Conservation (phyloP, 1,284 basidiomycete species). For the Cryptococcus hybrid region DNA sequence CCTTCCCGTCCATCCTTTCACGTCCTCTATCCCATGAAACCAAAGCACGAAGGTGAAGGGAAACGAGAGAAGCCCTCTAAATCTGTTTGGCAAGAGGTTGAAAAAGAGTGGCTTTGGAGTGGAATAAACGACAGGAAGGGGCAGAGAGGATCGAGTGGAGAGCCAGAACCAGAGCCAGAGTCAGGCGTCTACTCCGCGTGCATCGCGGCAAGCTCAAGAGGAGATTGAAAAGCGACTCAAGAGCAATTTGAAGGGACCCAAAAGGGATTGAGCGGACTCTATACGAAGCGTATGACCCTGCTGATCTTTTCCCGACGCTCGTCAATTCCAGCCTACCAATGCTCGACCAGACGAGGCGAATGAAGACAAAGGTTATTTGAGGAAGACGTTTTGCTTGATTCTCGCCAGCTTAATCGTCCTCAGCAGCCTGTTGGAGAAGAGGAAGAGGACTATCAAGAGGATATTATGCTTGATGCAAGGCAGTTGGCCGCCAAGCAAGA, state of each 20-base stretch:
- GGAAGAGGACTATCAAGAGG: not conserved
- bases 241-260: not conserved
- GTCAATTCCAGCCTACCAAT: not conserved
- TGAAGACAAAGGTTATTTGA: not conserved
- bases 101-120: constrained; percentile 16
- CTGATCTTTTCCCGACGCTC: not conserved
- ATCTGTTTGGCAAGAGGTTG: too few relatives aligned
- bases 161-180: constrained; percentile 4
- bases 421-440: not conserved
- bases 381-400: not conserved
- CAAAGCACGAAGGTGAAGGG: not conserved
- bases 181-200: not conserved
- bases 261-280: not conserved
- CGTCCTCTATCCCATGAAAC: not conserved
- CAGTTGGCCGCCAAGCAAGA: not conserved
- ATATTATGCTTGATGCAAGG: not conserved
- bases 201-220: constrained; percentile 3
- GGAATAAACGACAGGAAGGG: constrained; percentile 18
- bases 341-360: not conserved
- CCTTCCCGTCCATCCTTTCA: not conserved
- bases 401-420: not conserved
- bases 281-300: not conserved
- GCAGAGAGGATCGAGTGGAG: constrained; percentile 16
- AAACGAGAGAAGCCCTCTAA: too few relatives aligned
- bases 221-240: constrained; percentile 15